Evolutionary conservation across 495 filamentous ascomycete species (phyloP), one percentile per base, ranked within the genome.

Genomic region (Lichenothelia convexa): DNA sequence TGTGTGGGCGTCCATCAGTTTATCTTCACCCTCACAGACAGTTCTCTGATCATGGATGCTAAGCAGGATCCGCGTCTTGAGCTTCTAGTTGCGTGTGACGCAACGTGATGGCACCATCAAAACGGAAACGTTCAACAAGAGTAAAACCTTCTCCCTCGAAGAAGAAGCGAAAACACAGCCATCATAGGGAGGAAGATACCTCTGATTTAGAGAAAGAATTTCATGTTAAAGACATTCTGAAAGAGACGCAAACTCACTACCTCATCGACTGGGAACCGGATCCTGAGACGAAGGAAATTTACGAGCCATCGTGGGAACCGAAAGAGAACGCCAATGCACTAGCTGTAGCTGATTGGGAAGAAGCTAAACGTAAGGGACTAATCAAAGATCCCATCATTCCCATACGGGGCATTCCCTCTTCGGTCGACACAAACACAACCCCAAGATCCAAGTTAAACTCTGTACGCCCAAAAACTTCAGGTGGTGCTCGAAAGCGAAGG

Each of bases 231-330:
- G 24, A 13, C 11, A 47, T 51, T 27, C 23, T 51, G 13, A 32
- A 47, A 34, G 43, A 51, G 24, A 39, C 20, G 7, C 19, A 16
- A 9, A 30, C 13, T 7, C 24, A 39, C 1, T 51, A 51, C 30
- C 39, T 34, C 13, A 41, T 51, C 21, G 38, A 44, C 21, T 51
- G 48, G 48, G 48, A 48, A 35, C 38, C 45, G 39, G 34, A 46
- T 32, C 21, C 36, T 12, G 24, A 23, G 2, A 50, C 45, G 4
- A 45, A 45, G 29, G 42, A 45, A 23, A 24, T 16, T 16, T 51
- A 30, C 32, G 24, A 23, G 3, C 38, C 48, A 13, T 45, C 42
- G 9, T 51, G 48, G 48, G 48, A 51, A 33, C 48, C 48, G 2
- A 48, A 51, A 22, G 16, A 18, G 20, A 34, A 45, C 35, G 42